Percentiles rank a stretch among this genome's conserved stretches.
phyloP scores from a whole-genome alignment of 2,329 filamentous ascomycete genomes.

The Fonsecaea monophora region DNA sequence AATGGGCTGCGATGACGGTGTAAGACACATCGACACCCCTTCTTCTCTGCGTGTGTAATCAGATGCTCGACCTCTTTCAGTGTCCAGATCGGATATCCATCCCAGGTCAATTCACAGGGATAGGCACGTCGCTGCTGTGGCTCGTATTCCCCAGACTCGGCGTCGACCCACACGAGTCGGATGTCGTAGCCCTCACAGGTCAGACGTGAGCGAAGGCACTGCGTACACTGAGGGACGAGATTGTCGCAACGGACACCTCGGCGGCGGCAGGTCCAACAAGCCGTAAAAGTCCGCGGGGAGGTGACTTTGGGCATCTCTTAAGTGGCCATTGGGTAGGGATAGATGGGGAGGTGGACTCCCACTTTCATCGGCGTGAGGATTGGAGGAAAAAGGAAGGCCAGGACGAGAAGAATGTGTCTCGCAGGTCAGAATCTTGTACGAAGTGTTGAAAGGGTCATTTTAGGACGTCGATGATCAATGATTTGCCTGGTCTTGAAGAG shows the following conservation, averaged over 20 bases:
- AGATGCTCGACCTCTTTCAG: slow-evolving; percentile 22
- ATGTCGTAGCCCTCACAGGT: slow-evolving; percentile 26
- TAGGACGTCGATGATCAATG: slow-evolving; percentile 12
- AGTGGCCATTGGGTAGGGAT: neutral
- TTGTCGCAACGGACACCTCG: slow-evolving; percentile 27
- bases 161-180: slow-evolving; percentile 27
- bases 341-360: neutral
- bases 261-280: slow-evolving; percentile 29
- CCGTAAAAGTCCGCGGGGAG: slow-evolving; percentile 25
- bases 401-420: slow-evolving; percentile 3
- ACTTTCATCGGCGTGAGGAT: neutral
- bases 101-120: slow-evolving; percentile 26
- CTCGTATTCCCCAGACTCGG: slow-evolving; percentile 16
- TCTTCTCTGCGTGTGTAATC: slow-evolving; percentile 13
- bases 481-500: slow-evolving; percentile 15
- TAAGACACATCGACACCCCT: slow-evolving; percentile 17
- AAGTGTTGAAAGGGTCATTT: slow-evolving; percentile 2
- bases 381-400: slow-evolving; percentile 13
- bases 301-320: slow-evolving; percentile 21
- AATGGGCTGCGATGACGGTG: slow-evolving; percentile 22
- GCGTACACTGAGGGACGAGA: slow-evolving; percentile 13
- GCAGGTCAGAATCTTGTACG: neutral
- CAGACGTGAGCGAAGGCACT: slow-evolving; percentile 20
- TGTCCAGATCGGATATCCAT: slow-evolving; percentile 18
- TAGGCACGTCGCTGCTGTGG: slow-evolving; percentile 23